Conservation (phyloP, 106 monocot genomes). For the Dendrobium chrysotoxum region DNA sequence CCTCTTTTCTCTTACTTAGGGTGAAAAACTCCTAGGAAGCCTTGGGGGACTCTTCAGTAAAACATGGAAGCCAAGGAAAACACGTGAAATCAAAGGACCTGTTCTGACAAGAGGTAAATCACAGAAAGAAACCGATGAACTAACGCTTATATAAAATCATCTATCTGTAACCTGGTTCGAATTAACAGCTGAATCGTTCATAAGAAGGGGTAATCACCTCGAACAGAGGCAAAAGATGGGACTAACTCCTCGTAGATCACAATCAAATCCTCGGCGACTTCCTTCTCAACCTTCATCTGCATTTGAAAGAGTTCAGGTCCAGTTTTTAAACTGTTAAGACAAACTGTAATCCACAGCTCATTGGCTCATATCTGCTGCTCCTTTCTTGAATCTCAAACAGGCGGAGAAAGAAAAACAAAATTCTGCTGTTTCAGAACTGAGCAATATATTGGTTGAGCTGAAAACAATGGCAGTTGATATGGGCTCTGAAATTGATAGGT, state of each 20-base stretch:
- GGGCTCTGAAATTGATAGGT: slow-evolving; percentile 19
- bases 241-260: slow-evolving; percentile 16
- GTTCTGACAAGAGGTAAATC: slow-evolving; percentile 32
- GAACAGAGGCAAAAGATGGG: slow-evolving; percentile 38
- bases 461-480: slow-evolving; percentile 18
- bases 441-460: slow-evolving; percentile 14
- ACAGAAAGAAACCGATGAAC: background rate
- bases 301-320: slow-evolving; percentile 46
- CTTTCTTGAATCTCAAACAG: background rate
- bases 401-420: slow-evolving; percentile 8
- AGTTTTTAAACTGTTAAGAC: background rate
- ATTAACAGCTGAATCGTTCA: slow-evolving; percentile 31
- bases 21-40: slow-evolving; percentile 74
- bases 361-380: no score
- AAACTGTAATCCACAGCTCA: background rate
- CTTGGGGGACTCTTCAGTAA: slow-evolving; percentile 72
- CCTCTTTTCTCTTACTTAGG: slow-evolving; percentile 10
- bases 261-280: slow-evolving; percentile 16
- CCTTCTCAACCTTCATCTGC: slow-evolving; percentile 25
- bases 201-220: slow-evolving; percentile 19
- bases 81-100: slow-evolving; percentile 54
- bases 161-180: slow-evolving; percentile 5
- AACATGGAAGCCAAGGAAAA: slow-evolving; percentile 75
- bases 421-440: slow-evolving; percentile 12
- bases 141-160: background rate